Percentiles rank a stretch among this genome's conserved stretches.
Evolutionary conservation across 192 early-diverging fungal species (phyloP).

Genomic region (Podila clonocystis): DNA sequence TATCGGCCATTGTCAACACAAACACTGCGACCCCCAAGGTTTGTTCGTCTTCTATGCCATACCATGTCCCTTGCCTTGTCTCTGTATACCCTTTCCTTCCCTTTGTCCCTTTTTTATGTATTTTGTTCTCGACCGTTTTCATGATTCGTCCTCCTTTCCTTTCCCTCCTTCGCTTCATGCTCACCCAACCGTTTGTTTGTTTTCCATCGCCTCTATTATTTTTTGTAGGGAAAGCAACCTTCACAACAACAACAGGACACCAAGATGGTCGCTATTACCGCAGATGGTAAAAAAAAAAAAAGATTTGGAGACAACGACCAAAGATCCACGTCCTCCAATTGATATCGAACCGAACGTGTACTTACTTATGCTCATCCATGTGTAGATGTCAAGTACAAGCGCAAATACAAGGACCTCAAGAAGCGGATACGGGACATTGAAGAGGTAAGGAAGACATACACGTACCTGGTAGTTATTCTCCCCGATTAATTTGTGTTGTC

Average conservation of each 20-base stretch:
- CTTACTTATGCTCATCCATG: neutral
- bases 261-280: neutral
- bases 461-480: neutral
- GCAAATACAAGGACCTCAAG: slow-evolving; percentile 62
- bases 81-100: neutral
- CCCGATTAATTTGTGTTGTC: too few relatives aligned
- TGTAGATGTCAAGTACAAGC: slow-evolving; percentile 47
- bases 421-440: slow-evolving; percentile 60
- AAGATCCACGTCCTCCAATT: neutral
- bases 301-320: neutral
- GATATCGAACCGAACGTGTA: neutral
- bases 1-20: neutral
- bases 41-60: neutral
- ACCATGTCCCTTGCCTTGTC: neutral
- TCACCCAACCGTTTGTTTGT: neutral
- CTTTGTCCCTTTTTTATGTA: neutral
- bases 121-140: neutral
- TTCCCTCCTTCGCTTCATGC: neutral
- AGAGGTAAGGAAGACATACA: slow-evolving; percentile 42
- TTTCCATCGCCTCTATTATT: neutral
- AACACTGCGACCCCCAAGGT: neutral
- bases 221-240: slow-evolving; percentile 3
- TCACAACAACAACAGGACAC: neutral
- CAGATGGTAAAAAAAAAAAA: neutral
- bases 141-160: neutral